Evolutionary conservation across 2,329 filamentous ascomycete species (phyloP).

Genomic region (Colletotrichum orchidophilum): DNA sequence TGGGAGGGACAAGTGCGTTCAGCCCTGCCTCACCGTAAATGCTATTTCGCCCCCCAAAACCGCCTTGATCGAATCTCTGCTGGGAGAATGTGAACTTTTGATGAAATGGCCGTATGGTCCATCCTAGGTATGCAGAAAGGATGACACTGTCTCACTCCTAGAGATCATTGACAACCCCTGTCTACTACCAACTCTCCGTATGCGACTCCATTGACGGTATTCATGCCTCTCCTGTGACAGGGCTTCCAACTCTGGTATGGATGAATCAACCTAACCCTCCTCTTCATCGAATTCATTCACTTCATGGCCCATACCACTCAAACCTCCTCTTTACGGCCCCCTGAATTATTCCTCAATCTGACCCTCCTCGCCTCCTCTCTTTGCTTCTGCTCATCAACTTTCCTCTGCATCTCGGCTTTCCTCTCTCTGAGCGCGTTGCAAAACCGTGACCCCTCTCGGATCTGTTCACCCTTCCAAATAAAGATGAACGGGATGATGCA

Average conservation of each 20-base stretch:
- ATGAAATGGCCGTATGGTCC: neutral
- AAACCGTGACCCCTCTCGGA: constrained; percentile 68
- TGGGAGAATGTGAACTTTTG: neutral
- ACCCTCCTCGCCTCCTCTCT: constrained; percentile 35
- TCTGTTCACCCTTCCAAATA: constrained; percentile 62
- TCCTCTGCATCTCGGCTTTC: constrained; percentile 56
- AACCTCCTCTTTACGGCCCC: neutral
- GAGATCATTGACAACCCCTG: neutral
- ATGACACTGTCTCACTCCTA: neutral
- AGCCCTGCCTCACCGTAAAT: neutral
- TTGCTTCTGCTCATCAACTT: constrained; percentile 47
- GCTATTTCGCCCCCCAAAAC: too few relatives aligned
- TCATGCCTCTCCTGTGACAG: neutral
- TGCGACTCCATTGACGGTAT: neutral
- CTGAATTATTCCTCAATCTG: neutral
- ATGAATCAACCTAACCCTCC: too few relatives aligned
- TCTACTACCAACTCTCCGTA: neutral
- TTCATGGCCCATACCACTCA: neutral
- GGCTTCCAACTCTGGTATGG: too few relatives aligned
- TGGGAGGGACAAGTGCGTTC: neutral
- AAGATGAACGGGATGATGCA: constrained; percentile 62
- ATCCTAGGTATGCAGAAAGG: neutral
- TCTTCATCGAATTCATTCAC: neutral
- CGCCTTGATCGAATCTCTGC: neutral
- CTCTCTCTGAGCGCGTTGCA: constrained; percentile 66